Conservation (phyloP, 202 grass and related monocot genomes). For the Setaria italica region DNA sequence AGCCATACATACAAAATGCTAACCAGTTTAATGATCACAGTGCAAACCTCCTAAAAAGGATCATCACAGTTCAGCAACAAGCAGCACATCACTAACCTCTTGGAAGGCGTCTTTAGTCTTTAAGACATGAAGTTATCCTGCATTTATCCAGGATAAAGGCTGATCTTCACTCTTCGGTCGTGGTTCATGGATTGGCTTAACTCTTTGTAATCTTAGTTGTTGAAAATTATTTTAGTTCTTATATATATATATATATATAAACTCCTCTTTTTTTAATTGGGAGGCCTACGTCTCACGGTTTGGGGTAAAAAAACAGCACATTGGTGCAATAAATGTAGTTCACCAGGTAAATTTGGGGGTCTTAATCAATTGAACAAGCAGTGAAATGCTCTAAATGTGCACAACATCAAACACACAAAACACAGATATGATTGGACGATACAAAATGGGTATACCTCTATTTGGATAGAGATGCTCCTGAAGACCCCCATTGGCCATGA, state of each 20-base stretch:
- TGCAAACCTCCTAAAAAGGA: conserved; percentile 23
- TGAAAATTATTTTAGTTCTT: too few relatives aligned
- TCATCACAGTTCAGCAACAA: neutral
- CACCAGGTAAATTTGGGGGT: conserved; percentile 15
- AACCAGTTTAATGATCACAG: conserved; percentile 1
- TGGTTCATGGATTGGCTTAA: too few relatives aligned
- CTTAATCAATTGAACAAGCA: conserved; percentile 3
- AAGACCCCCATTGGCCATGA: conserved; percentile 97
- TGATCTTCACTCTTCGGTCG: too few relatives aligned
- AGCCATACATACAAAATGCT: neutral
- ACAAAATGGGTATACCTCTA: conserved; percentile 55
- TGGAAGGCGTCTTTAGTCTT: too few relatives aligned
- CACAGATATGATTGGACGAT: conserved; percentile 8
- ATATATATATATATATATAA: too few relatives aligned
- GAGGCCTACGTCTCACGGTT: neutral
- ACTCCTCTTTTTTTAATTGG: too few relatives aligned
- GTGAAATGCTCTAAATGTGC: neutral
- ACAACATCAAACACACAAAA: conserved; percentile 36
- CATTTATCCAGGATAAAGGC: too few relatives aligned
- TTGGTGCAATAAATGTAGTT: neutral
- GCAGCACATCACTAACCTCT: neutral
- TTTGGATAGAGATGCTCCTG: conserved; percentile 98
- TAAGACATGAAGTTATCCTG: too few relatives aligned
- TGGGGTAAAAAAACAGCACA: neutral
- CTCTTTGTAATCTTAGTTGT: too few relatives aligned